Base-by-base conservation (phyloP, 1,139 yeast species). In the Yamadazyma siamensis region DNA sequence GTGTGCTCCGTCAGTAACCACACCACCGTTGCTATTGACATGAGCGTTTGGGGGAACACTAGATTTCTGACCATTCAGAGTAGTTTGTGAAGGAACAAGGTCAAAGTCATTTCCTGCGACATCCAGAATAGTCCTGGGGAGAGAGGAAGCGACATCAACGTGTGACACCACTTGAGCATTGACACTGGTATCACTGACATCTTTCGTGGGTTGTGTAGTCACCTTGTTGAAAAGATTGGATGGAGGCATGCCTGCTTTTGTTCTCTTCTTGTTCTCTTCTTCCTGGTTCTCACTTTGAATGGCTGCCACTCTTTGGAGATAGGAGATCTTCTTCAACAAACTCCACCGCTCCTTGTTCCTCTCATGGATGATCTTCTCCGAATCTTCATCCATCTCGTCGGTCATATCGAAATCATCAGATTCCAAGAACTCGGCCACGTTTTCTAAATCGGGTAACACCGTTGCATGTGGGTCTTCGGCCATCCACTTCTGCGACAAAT, bases 291-390 rank as follows among this genome's bases (percentile, higher is more conserved):
- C 58, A 28, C 56, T 58, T 27, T 60, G 64, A 39, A 63, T 67
- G 14, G 74, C 66, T 4, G 77, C 69, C n/a, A 78, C 62, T 43
- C 80, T 66, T 48, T 80, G 88, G 38, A 83, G 57, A 45, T 83
- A 84, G 5, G 83, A 72, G 21, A 83, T 61, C 48, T 82, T 74
- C 51, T 82, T 83, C 47, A 84, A 59, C 59, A 83, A 70, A 19
- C 68, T 62, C 88, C 88, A 81, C 47, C 82, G 64, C 50, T 77
- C 82, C 31, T 55, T 58, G 44, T 78, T 71, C 55, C 72, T 58
- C 34, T 64, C 72, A n/a, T 60, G 47, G 13, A 73, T 55, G 2
- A 61, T 39, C 1, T 44, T 36, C 34, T 74, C 78, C 2, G 61
- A 50, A 23, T 65, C 71, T 15, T 65, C 70, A 28, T 57, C 63